Evolutionary conservation across 345 rosid species (phyloP).

Genomic region (Gossypium sturtianum): DNA sequence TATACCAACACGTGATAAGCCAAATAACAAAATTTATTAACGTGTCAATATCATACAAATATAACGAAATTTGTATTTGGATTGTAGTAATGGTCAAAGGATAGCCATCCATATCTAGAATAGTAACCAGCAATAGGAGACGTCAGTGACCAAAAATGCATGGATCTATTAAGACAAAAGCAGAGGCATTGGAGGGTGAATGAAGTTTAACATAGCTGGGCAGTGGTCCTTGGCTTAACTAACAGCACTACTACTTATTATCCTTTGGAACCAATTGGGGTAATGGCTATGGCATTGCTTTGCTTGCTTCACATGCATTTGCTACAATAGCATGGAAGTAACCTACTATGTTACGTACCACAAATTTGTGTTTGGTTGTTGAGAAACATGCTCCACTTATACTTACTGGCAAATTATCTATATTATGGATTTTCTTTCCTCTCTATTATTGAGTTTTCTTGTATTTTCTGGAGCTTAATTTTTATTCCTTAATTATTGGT

Average conservation of each 20-base stretch:
- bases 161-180: neutral
- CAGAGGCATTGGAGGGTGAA: neutral
- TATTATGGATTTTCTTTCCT: neutral
- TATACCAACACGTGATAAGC: no score
- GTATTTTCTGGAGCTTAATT: neutral
- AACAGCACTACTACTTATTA: neutral
- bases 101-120: neutral
- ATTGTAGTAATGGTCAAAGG: neutral
- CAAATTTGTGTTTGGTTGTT: conserved; percentile 26
- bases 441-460: neutral
- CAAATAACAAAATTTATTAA: no score
- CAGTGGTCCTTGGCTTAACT: neutral
- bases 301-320: conserved; percentile 11
- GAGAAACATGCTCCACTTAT: conserved; percentile 24
- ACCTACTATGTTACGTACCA: conserved; percentile 8
- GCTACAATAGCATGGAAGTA: neutral
- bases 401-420: conserved; percentile 12
- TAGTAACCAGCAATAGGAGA: neutral
- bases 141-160: neutral
- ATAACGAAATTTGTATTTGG: neutral
- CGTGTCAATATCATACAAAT: no score
- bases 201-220: neutral
- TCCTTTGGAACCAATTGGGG: neutral
- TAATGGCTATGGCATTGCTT: neutral
- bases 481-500: neutral